Base-by-base conservation (phyloP, 2,329 filamentous ascomycete species). In the Atkinsonella texensis region DNA sequence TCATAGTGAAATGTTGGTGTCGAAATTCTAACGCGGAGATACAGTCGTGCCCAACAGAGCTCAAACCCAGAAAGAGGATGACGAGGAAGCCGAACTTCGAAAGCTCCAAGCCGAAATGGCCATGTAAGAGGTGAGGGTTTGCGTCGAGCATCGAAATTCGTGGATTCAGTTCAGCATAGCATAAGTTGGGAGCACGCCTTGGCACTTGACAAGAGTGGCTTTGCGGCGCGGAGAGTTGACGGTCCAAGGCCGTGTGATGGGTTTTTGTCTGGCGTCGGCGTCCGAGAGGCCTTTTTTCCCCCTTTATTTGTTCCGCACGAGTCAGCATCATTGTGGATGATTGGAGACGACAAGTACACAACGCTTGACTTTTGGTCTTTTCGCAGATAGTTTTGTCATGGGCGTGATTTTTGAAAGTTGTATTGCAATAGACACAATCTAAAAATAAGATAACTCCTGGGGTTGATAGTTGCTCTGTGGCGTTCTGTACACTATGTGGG, bases 21-120 rank as follows among this genome's bases (percentile, higher is more conserved):
- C 23, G 13, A 32, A 31, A 28, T 46, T 45, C 52, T 59, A 44
- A 60, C 50, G 7, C 13, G 9, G 15, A 23, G 15, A 17, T 43
- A 46, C 47, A 69, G 67, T 63, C 50, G 56, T 68, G 31, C 60
- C 66, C 33, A 62, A 51, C 57, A 65, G 62, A 60, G 63, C 61
- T 52, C 60, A 80, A 59, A 70, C 72, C 55, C 66, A 65, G 59
- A 83, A 86, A 65, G 89, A 95, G 68, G 90, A 96, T 68, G 91
- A 97, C 76, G 93, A 97, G 65, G 91, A 97, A 69, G 91, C 85
- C 62, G 91, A 97, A 73, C 75, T 97, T 64, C 81, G 85, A 69
- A 96, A 93, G 72, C 70, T 98, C 60, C 89, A 95, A 67, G 90
- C 89, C 38, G 91, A 96, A 70, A 97, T 97, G 91, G 90, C 90